Evolutionary conservation across 2,329 filamentous ascomycete species (phyloP).

Genomic region (Coniochaeta pulveracea): DNA sequence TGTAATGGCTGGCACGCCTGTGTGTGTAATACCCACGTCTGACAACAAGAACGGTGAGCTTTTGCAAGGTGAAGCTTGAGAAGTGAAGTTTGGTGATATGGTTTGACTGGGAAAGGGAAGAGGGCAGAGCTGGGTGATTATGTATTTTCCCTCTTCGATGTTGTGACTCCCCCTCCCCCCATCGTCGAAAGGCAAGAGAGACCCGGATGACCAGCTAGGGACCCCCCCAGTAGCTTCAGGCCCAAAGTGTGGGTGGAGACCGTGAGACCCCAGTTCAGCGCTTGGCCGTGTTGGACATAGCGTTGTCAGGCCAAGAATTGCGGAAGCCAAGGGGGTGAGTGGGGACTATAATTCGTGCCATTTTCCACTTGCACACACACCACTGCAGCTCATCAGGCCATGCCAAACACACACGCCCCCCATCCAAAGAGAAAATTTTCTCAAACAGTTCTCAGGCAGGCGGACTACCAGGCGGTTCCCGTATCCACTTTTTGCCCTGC

Average conservation of each 20-base stretch:
- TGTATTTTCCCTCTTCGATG: conserved; percentile 1
- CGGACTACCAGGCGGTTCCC: too few species aligned
- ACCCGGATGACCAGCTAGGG: conserved; percentile 2
- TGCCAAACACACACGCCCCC: too few species aligned
- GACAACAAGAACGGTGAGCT: neutral
- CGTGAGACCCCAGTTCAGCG: neutral
- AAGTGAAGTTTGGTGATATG: conserved; percentile 1
- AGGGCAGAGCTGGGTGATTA: neutral
- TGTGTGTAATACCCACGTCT: too few species aligned
- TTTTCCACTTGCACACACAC: too few species aligned
- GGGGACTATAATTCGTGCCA: neutral
- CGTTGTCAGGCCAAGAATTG: neutral
- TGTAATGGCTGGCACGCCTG: too few species aligned
- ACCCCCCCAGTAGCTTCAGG: neutral
- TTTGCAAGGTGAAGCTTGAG: neutral
- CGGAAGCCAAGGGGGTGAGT: neutral
- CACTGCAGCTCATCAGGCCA: too few species aligned
- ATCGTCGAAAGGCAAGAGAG: conserved; percentile 2
- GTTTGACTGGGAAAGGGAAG: neutral
- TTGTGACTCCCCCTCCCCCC: neutral
- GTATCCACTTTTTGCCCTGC: too few species aligned
- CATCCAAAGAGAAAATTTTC: too few species aligned
- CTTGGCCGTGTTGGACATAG: conserved; percentile 3
- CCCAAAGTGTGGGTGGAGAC: neutral
- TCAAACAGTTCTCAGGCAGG: too few species aligned